These are phyloP conservation scores for Phytophthora pisi DNA, from an alignment of 352 stramenopile genomes.

Conservation along the genomic window DNA sequence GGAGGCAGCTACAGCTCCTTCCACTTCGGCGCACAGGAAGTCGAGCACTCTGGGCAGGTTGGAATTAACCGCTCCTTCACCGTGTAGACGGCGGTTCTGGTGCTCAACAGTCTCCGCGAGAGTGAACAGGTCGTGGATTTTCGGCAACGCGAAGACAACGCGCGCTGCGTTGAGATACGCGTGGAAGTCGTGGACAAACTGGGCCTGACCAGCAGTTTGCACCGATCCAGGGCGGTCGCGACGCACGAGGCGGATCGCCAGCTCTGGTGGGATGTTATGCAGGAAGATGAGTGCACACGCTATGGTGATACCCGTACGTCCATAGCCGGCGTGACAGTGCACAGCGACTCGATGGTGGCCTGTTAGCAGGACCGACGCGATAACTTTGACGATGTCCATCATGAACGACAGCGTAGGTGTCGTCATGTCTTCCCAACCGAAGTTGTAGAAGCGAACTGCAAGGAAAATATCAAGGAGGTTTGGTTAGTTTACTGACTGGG, in stretches of 20 bases:
- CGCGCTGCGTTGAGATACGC: slow-evolving; percentile 72
- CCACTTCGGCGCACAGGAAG: slow-evolving; percentile 63
- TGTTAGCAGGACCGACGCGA: slow-evolving; percentile 72
- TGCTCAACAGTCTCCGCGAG: slow-evolving; percentile 68
- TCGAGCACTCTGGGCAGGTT: slow-evolving; percentile 64
- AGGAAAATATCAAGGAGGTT: not conserved
- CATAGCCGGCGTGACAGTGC: slow-evolving; percentile 91
- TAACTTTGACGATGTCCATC: slow-evolving; percentile 89
- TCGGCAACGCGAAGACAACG: slow-evolving; percentile 76
- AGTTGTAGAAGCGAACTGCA: slow-evolving; percentile 91
- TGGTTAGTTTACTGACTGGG: not conserved
- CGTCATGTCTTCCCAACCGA: slow-evolving; percentile 94
- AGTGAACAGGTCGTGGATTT: slow-evolving; percentile 77
- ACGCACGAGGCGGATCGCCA: slow-evolving; percentile 76
- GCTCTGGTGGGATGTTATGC: slow-evolving; percentile 71
- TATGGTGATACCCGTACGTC: slow-evolving; percentile 86
- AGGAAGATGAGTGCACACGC: slow-evolving; percentile 87
- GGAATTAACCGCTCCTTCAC: slow-evolving; percentile 39
- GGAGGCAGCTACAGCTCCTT: slow-evolving; percentile 31
- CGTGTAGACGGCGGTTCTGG: slow-evolving; percentile 67
- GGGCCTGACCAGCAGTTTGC: slow-evolving; percentile 73
- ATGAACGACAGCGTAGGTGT: slow-evolving; percentile 85
- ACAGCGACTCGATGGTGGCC: slow-evolving; percentile 79
- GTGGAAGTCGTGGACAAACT: slow-evolving; percentile 80
- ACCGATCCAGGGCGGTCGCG: slow-evolving; percentile 77